Evolutionary conservation across 1,284 basidiomycete species (phyloP).

Genomic region (Mycosarcoma mackinlayi): DNA sequence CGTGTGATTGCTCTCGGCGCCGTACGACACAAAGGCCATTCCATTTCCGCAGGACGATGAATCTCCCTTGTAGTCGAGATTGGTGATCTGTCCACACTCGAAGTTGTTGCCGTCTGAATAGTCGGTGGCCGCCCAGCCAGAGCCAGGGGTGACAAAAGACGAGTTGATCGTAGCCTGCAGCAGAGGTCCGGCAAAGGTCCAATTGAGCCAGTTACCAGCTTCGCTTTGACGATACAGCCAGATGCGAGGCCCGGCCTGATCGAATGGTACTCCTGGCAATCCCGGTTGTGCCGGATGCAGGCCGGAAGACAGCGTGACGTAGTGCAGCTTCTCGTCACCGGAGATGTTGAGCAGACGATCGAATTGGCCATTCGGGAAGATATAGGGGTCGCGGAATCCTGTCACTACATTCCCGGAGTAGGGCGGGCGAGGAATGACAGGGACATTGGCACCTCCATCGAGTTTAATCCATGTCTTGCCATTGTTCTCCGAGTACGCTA

Average conservation of each 20-base stretch:
- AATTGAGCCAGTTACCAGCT: constrained; percentile 24
- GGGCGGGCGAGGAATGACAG: constrained; percentile 32
- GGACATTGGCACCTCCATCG: constrained; percentile 21
- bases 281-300: constrained; percentile 15
- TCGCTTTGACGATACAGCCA: constrained; percentile 31
- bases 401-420: constrained; percentile 30
- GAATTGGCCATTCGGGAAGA: constrained; percentile 28
- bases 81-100: constrained; percentile 22
- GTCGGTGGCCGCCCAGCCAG: constrained; percentile 17
- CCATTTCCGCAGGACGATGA: constrained; percentile 6
- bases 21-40: constrained; percentile 20
- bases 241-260: constrained; percentile 20
- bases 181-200: constrained; percentile 28
- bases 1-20: constrained; percentile 36
- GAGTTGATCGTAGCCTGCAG: constrained; percentile 25
- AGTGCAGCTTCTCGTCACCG: constrained; percentile 13
- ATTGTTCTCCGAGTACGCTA: constrained; percentile 35
- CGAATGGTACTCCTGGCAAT: constrained; percentile 14
- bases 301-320: constrained; percentile 20
- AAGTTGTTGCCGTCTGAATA: constrained; percentile 39
- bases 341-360: constrained; percentile 19
- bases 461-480: constrained; percentile 42
- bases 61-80: constrained; percentile 24
- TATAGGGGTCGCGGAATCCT: constrained; percentile 36
- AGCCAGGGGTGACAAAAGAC: constrained; percentile 25